Evolutionary conservation across 202 grass and related monocot species (phyloP).

Genomic region (Schoenoplectus tabernaemontani): DNA sequence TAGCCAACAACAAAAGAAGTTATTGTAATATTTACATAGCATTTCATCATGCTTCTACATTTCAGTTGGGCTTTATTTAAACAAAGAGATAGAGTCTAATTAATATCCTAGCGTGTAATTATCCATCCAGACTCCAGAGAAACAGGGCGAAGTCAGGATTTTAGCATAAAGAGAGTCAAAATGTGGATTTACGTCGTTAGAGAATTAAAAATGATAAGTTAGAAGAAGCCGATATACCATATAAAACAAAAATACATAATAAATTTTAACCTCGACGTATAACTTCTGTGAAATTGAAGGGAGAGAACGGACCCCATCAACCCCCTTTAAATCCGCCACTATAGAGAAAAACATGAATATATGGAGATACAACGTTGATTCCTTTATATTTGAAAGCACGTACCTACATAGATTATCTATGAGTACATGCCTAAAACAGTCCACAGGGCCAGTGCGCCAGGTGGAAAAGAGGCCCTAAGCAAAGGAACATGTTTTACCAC

Average conservation of each 20-base stretch:
- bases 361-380: neutral
- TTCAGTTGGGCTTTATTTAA: neutral
- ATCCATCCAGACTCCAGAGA: slow-evolving; percentile 12
- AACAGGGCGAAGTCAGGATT: no score
- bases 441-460: slow-evolving; percentile 46
- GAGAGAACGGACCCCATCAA: no score
- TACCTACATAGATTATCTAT: neutral
- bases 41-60: neutral
- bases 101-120: slow-evolving; percentile 8
- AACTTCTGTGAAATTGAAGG: no score
- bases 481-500: slow-evolving; percentile 38
- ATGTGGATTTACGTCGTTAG: no score
- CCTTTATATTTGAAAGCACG: neutral
- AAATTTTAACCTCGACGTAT: no score
- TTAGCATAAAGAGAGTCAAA: no score
- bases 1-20: neutral
- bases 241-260: no score
- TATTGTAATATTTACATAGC: slow-evolving; percentile 2
- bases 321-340: no score
- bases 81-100: neutral
- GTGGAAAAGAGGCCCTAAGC: slow-evolving; percentile 44
- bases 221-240: no score
- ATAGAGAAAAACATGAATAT: neutral
- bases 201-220: no score
- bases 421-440: slow-evolving; percentile 44